Conservation (phyloP, 306 rosid species). For the Medicago lupulina region DNA sequence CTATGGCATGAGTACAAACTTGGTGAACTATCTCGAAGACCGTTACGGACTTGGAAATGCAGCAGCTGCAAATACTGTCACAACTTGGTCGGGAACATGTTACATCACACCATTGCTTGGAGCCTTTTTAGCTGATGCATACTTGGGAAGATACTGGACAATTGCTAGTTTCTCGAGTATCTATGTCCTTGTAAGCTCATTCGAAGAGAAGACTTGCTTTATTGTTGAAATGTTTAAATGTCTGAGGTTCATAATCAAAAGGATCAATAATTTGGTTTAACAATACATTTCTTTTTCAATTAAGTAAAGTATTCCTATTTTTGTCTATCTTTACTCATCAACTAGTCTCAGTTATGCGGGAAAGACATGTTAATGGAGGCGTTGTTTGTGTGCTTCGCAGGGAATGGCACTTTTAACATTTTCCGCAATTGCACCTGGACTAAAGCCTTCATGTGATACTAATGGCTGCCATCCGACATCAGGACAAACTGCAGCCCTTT, state of each 20-base stretch:
- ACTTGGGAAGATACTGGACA: slow-evolving; percentile 89
- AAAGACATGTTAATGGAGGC: neutral
- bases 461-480: slow-evolving; percentile 59
- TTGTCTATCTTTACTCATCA: no score
- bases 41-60: slow-evolving; percentile 64
- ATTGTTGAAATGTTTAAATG: neutral
- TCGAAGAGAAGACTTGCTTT: neutral
- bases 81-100: slow-evolving; percentile 82
- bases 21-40: slow-evolving; percentile 74
- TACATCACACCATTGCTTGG: slow-evolving; percentile 84
- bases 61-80: slow-evolving; percentile 66
- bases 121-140: slow-evolving; percentile 87
- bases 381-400: slow-evolving; percentile 40
- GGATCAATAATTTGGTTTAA: no score
- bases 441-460: slow-evolving; percentile 60
- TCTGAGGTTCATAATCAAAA: no score
- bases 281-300: no score
- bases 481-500: slow-evolving; percentile 50
- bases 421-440: slow-evolving; percentile 61
- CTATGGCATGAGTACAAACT: slow-evolving; percentile 86
- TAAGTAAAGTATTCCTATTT: no score
- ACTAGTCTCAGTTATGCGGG: neutral
- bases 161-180: slow-evolving; percentile 71
- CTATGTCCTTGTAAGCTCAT: slow-evolving; percentile 70
- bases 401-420: slow-evolving; percentile 67